Conservation (phyloP, 768 basidiomycete genomes). For the Tylopilus sp. region DNA sequence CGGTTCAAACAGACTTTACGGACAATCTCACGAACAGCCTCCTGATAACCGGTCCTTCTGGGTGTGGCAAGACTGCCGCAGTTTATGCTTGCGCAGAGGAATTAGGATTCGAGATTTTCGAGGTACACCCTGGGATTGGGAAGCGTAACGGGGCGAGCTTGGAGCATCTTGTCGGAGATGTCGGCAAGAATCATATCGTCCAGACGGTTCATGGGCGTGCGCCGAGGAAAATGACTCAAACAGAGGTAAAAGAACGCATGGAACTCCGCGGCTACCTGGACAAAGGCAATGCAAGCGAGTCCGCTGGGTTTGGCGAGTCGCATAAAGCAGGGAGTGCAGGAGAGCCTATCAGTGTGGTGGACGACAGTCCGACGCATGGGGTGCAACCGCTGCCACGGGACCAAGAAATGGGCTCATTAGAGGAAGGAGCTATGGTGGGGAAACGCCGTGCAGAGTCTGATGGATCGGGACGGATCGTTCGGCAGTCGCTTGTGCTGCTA, state of each 20-base stretch:
- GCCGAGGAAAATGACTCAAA: slow-evolving; percentile 1
- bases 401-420: slow-evolving; percentile 1
- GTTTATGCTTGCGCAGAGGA: slow-evolving; percentile 94
- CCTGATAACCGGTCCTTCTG: slow-evolving; percentile 76
- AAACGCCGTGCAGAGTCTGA: slow-evolving; percentile 5
- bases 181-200: slow-evolving; percentile 90
- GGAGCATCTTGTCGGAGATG: slow-evolving; percentile 81
- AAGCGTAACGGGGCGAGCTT: slow-evolving; percentile 78
- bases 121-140: slow-evolving; percentile 95
- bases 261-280: slow-evolving; percentile 19
- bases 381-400: slow-evolving; percentile 1
- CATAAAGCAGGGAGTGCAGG: slow-evolving; percentile 15
- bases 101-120: slow-evolving; percentile 94
- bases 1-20: slow-evolving; percentile 29
- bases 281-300: slow-evolving; percentile 5
- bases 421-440: not conserved
- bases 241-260: slow-evolving; percentile 5
- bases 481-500: slow-evolving; percentile 85
- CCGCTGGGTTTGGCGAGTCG: not conserved
- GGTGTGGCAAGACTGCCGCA: slow-evolving; percentile 87
- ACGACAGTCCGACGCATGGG: slow-evolving; percentile 5
- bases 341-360: slow-evolving; percentile 23
- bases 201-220: slow-evolving; percentile 28
- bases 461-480: slow-evolving; percentile 35
- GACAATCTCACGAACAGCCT: slow-evolving; percentile 79